Evolutionary conservation across 1,284 basidiomycete species (phyloP).

Genomic region (Cryptococcus amylolentus): DNA sequence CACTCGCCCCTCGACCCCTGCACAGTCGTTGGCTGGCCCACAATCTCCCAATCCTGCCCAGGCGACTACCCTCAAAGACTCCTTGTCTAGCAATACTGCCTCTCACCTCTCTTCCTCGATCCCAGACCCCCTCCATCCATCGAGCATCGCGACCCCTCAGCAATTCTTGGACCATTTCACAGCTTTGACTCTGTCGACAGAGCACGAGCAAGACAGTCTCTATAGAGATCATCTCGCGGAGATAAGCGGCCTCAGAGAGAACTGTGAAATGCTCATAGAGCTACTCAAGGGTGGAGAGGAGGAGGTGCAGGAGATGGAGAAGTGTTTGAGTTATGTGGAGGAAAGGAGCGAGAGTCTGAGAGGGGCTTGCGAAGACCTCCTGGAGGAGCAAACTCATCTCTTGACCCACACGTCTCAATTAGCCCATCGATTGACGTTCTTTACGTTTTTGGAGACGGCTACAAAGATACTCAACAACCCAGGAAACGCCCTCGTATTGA

Average conservation of each 20-base stretch:
- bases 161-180: constrained; percentile 95
- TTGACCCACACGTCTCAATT: constrained; percentile 75
- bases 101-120: constrained; percentile 27
- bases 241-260: constrained; percentile 67
- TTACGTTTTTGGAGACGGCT: constrained; percentile 83
- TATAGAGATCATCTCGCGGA: constrained; percentile 76
- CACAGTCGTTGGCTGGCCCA: constrained; percentile 27
- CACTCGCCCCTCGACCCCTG: constrained; percentile 35
- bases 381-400: constrained; percentile 72
- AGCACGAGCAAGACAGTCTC: constrained; percentile 84
- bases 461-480: constrained; percentile 88
- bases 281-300: constrained; percentile 66
- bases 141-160: constrained; percentile 74
- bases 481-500: constrained; percentile 80
- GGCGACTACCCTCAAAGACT: not conserved
- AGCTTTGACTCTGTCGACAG: constrained; percentile 76
- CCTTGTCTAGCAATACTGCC: not conserved
- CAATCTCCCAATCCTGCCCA: constrained; percentile 4
- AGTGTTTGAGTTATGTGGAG: constrained; percentile 77
- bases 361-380: constrained; percentile 78
- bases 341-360: constrained; percentile 81
- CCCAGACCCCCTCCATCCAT: constrained; percentile 39
- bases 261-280: constrained; percentile 67
- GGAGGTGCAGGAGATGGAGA: constrained; percentile 74
- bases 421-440: constrained; percentile 74